Conservation (phyloP, 2,329 filamentous ascomycete species). For the Colletotrichum cereale region DNA sequence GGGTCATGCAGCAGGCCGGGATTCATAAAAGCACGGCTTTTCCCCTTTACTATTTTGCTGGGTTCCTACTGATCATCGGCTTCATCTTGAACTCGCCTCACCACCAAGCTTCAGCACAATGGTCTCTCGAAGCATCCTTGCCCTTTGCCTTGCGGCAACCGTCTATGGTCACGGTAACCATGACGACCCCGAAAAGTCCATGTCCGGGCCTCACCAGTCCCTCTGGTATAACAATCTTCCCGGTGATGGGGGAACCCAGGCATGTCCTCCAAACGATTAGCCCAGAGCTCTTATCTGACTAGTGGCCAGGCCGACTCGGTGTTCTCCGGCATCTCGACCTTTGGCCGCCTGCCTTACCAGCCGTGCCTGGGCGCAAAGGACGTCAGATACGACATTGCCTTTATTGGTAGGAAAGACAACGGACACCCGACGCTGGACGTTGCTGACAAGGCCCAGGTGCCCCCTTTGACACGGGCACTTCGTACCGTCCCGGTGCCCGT, state of each 20-base stretch:
- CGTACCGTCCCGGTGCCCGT: conserved; percentile 84
- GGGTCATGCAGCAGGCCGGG: conserved; percentile 15
- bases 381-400: conserved; percentile 86
- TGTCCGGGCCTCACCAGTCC: conserved; percentile 77
- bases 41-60: background rate
- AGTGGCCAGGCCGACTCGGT: conserved; percentile 80
- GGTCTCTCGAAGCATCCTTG: conserved; percentile 48
- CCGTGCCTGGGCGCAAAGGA: conserved; percentile 79
- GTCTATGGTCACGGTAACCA: conserved; percentile 71
- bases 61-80: background rate
- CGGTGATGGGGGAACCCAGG: conserved; percentile 87
- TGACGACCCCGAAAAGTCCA: conserved; percentile 71
- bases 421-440: too few species aligned
- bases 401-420: conserved; percentile 70
- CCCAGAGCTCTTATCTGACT: conserved; percentile 21
- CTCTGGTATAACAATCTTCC: conserved; percentile 88
- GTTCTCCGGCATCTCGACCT: conserved; percentile 89
- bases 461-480: conserved; percentile 88
- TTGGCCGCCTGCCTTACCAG: conserved; percentile 82
- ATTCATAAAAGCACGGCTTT: conserved; percentile 33
- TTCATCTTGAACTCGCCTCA: background rate
- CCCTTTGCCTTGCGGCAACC: conserved; percentile 60
- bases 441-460: conserved; percentile 64
- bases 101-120: conserved; percentile 42
- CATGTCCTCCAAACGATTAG: conserved; percentile 49